phyloP scores from a whole-genome alignment of 148 eudicot genomes.

The Tetragonia tetragonoides region DNA sequence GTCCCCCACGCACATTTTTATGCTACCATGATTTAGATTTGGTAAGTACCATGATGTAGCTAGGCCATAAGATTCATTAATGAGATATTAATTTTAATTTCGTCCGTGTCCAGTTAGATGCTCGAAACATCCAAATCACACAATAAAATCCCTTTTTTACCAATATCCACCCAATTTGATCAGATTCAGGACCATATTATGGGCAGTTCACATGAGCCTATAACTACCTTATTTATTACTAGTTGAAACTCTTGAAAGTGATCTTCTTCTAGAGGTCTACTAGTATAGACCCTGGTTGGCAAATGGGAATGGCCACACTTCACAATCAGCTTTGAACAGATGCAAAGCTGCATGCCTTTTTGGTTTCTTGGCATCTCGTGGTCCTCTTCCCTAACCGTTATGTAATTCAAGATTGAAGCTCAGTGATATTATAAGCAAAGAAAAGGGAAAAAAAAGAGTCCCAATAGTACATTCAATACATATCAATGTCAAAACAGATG shows the following conservation, averaged over 20 bases:
- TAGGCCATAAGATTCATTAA: no score
- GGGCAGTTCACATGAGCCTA: conserved; percentile 26
- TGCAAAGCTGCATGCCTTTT: not conserved
- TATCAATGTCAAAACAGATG: not conserved
- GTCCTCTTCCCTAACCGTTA: conserved; percentile 21
- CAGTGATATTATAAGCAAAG: not conserved
- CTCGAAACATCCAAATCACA: conserved; percentile 21
- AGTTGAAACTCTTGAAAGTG: not conserved
- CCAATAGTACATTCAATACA: conserved; percentile 7
- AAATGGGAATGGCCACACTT: conserved; percentile 15
- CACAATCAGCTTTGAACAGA: conserved; percentile 25
- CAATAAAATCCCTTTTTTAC: not conserved
- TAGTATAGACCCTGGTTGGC: conserved; percentile 2
- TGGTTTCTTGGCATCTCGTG: conserved; percentile 18
- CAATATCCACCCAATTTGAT: conserved; percentile 4
- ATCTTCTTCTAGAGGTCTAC: not conserved
- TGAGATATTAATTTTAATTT: no score
- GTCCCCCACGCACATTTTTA: not conserved
- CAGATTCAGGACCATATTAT: conserved; percentile 19
- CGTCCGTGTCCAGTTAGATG: not conserved
- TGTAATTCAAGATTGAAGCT: not conserved
- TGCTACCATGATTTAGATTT: not conserved
- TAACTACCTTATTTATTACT: not conserved
- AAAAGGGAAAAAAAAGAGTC: not conserved
- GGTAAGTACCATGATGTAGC: not conserved